Base-by-base conservation (phyloP, 2,329 filamentous ascomycete species). In the Ilyonectria robusta region DNA sequence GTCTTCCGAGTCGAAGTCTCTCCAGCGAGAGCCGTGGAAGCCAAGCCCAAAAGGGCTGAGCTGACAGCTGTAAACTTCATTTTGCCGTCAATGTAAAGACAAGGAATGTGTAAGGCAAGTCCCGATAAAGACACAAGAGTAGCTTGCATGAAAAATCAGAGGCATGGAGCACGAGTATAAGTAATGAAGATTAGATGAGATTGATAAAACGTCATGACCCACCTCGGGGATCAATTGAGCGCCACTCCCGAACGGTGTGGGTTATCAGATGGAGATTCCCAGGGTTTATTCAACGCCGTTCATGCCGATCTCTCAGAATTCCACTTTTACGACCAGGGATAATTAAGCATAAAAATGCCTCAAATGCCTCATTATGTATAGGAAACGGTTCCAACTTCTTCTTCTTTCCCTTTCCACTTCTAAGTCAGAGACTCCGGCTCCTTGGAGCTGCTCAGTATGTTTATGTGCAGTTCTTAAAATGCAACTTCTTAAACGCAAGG, bases 101-200 rank as follows among this genome's bases (percentile, higher is more conserved):
- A 13, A 53, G 2, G 40, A 42, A 7, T n/a, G 7, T 19, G 13
- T 42, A 17, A 42, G 40, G 17, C 15, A 42, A 42, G 40, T n/a
- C 40, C n/a, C 2, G 7, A 42, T 4, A n/a, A 42, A 26, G 23
- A 4, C 13, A 13, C 11, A 40, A 15, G 10, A 15, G 13, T 40
- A 33, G 8, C 37, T n/a, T 11, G 35, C 11, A 17, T 13, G 9
- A 40, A 15, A 6, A n/a, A n/a, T 31, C n/a, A 29, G 57, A 23
- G 26, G 31, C 13, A 46, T 26, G 59, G 46, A 26, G 23, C 23
- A 26, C 23, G 23, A 37, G 65, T 59, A 50, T 54, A 60, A 17
- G 17, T 35, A 15, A 46, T 15, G 17, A 19, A 71, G 70, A 72
- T 72, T 72, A 72, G 70, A 72, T 72, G 68, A 56, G 70, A 72